Evolutionary conservation across 2,329 filamentous ascomycete species (phyloP).

Genomic region (Grosmannia clavigera): DNA sequence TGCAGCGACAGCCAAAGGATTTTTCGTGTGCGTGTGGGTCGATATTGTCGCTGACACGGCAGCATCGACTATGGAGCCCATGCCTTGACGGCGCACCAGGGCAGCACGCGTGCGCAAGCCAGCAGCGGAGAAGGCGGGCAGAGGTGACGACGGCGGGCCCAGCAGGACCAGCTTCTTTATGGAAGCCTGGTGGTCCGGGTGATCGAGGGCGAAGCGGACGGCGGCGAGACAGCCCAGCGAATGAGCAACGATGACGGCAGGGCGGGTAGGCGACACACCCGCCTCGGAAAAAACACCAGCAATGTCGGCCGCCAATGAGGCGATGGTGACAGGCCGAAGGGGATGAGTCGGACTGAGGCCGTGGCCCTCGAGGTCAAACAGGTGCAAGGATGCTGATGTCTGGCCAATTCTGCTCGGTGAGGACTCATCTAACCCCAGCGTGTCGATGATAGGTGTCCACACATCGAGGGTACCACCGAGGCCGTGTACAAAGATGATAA

Average conservation of each 20-base stretch:
- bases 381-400: not conserved
- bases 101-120: not conserved
- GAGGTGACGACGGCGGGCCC: not conserved
- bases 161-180: not conserved
- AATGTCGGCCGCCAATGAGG: not conserved
- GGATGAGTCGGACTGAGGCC: not conserved
- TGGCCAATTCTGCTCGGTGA: not conserved
- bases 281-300: not conserved
- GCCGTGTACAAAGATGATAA: not conserved
- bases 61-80: not conserved
- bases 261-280: not conserved
- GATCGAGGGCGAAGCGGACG: not conserved
- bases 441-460: not conserved
- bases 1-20: not conserved
- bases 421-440: not conserved
- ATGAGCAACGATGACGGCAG: not conserved
- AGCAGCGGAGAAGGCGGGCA: not conserved
- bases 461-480: not conserved
- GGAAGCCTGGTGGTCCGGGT: not conserved
- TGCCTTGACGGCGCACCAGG: not conserved
- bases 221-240: not conserved
- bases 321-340: not conserved
- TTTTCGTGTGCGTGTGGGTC: not conserved
- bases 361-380: slow-evolving; percentile 2
- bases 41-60: not conserved